Percentiles rank a stretch among this genome's conserved stretches.
phyloP scores from a whole-genome alignment of 257 asterid genomes.

The Gentiana dahurica region DNA sequence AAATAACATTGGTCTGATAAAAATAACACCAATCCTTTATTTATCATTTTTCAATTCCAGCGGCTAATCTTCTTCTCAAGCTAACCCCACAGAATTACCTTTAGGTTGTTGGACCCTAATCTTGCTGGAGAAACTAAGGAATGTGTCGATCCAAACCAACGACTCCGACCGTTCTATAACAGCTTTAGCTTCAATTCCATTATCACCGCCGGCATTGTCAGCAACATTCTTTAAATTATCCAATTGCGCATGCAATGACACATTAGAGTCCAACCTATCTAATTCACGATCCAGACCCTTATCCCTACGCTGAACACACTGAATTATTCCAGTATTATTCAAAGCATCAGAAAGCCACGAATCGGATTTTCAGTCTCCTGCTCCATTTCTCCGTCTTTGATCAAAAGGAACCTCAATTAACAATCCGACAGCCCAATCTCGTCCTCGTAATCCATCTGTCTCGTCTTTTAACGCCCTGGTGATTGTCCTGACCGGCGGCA shows the following conservation, averaged over 20 bases:
- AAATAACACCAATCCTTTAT: too few relatives aligned
- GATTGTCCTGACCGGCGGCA: constrained; percentile 19
- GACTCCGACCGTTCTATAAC: constrained; percentile 34
- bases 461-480: constrained; percentile 66
- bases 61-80: constrained; percentile 34
- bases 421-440: constrained; percentile 78
- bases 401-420: constrained; percentile 80
- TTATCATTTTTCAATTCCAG: too few relatives aligned
- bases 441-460: constrained; percentile 49
- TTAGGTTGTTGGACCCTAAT: constrained; percentile 42
- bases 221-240: constrained; percentile 30
- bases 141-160: constrained; percentile 51
- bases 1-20: too few relatives aligned
- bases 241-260: constrained; percentile 23
- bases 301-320: constrained; percentile 56
- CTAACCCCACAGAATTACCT: constrained; percentile 25
- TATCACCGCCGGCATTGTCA: constrained; percentile 3
- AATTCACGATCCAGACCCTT: constrained; percentile 25
- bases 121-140: constrained; percentile 58
- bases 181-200: constrained; percentile 24
- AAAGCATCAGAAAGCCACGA: constrained; percentile 69
- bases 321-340: constrained; percentile 46
- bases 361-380: constrained; percentile 47
- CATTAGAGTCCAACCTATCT: constrained; percentile 22
- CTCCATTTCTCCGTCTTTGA: constrained; percentile 34